Percentiles rank a stretch among this genome's conserved stretches.
Conservation (phyloP, 106 monocot species). For the Chionographis japonica region DNA sequence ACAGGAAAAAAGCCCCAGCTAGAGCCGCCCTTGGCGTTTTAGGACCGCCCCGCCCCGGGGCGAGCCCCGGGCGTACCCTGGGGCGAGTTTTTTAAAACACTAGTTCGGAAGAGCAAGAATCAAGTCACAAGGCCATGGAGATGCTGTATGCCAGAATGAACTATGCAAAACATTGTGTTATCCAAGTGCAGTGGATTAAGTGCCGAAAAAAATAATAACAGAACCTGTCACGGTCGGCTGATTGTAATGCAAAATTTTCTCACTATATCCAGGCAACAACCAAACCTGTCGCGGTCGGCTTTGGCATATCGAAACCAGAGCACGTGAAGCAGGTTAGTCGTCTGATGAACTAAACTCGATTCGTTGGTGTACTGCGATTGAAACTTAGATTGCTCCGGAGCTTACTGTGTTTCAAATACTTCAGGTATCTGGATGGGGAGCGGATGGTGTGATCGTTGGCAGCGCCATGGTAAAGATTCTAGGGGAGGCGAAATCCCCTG, state of each 20-base stretch:
- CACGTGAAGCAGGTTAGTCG: constrained; percentile 50
- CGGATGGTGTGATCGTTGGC: constrained; percentile 71
- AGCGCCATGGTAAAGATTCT: constrained; percentile 62
- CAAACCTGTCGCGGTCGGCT: constrained; percentile 63
- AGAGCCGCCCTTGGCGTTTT: too few relatives aligned
- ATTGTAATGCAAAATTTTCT: neutral
- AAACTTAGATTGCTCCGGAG: neutral
- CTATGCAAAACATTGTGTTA: too few relatives aligned
- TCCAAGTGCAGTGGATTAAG: too few relatives aligned
- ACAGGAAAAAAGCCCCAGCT: too few relatives aligned
- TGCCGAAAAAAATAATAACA: too few relatives aligned
- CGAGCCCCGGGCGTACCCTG: too few relatives aligned
- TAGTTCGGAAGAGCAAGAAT: too few relatives aligned
- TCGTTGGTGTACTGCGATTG: neutral
- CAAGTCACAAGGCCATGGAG: too few relatives aligned
- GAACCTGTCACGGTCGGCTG: too few relatives aligned
- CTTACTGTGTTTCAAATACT: neutral
- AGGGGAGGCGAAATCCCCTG: constrained; percentile 44
- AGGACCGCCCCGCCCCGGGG: too few relatives aligned
- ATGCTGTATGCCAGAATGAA: too few relatives aligned
- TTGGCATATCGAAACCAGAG: constrained; percentile 57
- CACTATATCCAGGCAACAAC: constrained; percentile 32
- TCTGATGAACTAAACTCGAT: neutral
- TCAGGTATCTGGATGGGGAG: constrained; percentile 71
- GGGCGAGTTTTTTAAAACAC: too few relatives aligned